These are phyloP conservation scores for Wickerhamomyces mucosus DNA, from an alignment of 805 yeast species.

Conservation along the genomic window DNA sequence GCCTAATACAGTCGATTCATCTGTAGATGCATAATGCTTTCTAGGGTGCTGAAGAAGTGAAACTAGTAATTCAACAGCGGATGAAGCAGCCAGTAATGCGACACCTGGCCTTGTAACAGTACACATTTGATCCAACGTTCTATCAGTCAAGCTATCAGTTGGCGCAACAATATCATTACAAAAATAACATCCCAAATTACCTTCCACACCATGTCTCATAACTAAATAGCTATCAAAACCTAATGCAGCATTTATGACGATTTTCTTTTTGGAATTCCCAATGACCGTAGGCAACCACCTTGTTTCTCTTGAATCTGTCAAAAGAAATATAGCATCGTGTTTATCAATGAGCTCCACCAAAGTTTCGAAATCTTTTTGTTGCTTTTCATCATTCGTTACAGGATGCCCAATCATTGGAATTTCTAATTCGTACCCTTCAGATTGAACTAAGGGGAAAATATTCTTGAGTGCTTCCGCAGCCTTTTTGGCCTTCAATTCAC, in stretches of 20 bases:
- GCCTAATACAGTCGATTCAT: constrained; percentile 42
- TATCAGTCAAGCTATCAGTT: constrained; percentile 71
- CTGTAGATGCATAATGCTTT: constrained; percentile 25
- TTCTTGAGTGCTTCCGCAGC: constrained; percentile 68
- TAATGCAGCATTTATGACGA: constrained; percentile 84
- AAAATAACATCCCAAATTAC: constrained; percentile 76
- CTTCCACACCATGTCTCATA: constrained; percentile 72
- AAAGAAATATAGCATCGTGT: constrained; percentile 71
- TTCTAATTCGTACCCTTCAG: constrained; percentile 55
- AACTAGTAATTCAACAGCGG: constrained; percentile 77
- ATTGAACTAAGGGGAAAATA: constrained; percentile 70
- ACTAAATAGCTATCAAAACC: constrained; percentile 93
- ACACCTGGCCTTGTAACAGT: constrained; percentile 97
- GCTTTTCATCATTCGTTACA: constrained; percentile 43
- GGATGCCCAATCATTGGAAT: constrained; percentile 98
- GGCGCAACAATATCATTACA: constrained; percentile 97
- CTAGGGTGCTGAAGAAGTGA: constrained; percentile 61
- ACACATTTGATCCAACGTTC: constrained; percentile 96
- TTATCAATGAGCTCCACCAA: constrained; percentile 43
- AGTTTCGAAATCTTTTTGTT: constrained; percentile 39
- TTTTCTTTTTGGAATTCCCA: constrained; percentile 55
- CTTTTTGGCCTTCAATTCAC: constrained; percentile 61
- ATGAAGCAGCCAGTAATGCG: constrained; percentile 77
- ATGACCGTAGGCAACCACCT: constrained; percentile 96
- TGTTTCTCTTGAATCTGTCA: constrained; percentile 93